Evolutionary conservation across 140 eudicot species (phyloP), one percentile per base, ranked within the genome.

Genomic region (Anethum foeniculum): DNA sequence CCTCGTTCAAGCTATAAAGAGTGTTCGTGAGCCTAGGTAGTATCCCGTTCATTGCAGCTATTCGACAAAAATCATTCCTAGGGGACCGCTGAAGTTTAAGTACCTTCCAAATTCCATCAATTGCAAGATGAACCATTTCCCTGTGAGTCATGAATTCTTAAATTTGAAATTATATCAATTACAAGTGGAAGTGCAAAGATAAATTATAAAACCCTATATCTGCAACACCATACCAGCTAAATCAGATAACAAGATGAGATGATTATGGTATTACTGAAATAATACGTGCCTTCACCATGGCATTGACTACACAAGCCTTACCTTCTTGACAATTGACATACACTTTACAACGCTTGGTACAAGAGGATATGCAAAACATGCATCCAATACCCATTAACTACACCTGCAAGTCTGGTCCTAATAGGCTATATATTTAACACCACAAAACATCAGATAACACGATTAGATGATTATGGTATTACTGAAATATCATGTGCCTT

Each of bases 81-180:
- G 97, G 93, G 81, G 98, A 92, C 81, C 92, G 84, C 81, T 94
- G 98, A 81, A 94, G 98, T 92, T 94, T 94, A 77, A 94, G 91
- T 69, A 94, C 90, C 87, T 94, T 96, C 98, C 98, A 94, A 94
- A 94, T 92, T 90, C 97, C 96, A 90, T 94, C 98, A 64, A 95
- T 95, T 43, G 99, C 99, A 82, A 95, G 88, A 83, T 95, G 99
- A 85, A 95, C 93, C 97, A 92, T 92, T 89, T 90, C 97, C 97
- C 99, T 95, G 91, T 48, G 78, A 51, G 65, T 49, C 77, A 79
- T 47, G 11, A 15, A 47, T 44, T 11, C 32, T 74, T 25, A 49
- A 5, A 44, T 74, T 44, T 44, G 1, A 30, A 21, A n/a, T 21
- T 15, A 74, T n/a, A 74, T 38, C 13, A 43, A 74, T 43, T 44